Percentiles rank a stretch among this genome's conserved stretches.
Evolutionary conservation across 2,329 filamentous ascomycete species (phyloP).

Genomic region (Chalaropsis thielavioides): DNA sequence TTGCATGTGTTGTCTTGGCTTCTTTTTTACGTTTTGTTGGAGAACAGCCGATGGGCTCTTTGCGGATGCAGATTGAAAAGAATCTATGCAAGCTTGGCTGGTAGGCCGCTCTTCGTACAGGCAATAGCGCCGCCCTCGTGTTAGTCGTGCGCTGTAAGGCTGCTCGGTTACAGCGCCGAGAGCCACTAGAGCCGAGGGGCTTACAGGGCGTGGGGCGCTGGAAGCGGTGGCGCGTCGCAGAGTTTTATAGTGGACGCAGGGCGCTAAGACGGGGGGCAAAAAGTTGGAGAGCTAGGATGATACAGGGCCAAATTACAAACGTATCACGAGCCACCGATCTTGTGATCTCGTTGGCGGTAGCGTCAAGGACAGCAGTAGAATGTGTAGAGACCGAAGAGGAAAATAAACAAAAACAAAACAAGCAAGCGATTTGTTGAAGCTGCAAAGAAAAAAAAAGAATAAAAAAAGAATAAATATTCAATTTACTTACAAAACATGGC

Average conservation of each 20-base stretch:
- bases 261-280: neutral
- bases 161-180: neutral
- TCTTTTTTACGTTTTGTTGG: neutral
- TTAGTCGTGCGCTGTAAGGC: neutral
- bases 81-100: neutral
- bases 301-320: neutral
- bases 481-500: no score
- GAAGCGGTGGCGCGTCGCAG: neutral
- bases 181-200: neutral
- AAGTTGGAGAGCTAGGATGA: neutral
- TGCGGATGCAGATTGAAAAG: neutral
- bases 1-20: neutral
- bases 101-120: neutral
- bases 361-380: neutral
- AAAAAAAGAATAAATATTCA: no score
- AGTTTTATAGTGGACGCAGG: neutral
- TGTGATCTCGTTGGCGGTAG: neutral
- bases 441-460: no score
- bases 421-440: no score
- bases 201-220: neutral
- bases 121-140: neutral
- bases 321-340: neutral
- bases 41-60: neutral
- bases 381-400: no score
- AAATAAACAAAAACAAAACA: no score